Evolutionary conservation across 768 basidiomycete genomes (phyloP), one percentile per base, ranked within the genome.

Genomic region (Tylopilus intermedius): DNA sequence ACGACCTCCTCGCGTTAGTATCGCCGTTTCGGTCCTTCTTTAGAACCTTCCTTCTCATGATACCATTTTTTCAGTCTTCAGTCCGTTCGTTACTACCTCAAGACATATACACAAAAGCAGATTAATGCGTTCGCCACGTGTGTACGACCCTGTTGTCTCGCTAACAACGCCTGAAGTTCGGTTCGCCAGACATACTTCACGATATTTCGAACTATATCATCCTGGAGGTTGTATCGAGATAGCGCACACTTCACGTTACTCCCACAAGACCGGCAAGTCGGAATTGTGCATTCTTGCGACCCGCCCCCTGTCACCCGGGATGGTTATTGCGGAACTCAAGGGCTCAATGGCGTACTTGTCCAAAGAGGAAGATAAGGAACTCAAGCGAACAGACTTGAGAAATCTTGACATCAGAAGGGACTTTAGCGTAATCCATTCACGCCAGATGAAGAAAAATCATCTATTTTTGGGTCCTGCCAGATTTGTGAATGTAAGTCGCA

Each of bases 91-190:
- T 88, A 86, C 66, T 90, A 88, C 70, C 78, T 88, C 68, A 82
- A 81, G 66, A 71, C 72, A 60, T 88, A 87, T 69, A 82, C 78
- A 61, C 85, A 88, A 75, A 84, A 88, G 62, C 89, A 93, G 75
- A 83, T 90, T 67, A 91, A 92, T 74, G 89, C 90, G 49, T 93
- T 92, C 67, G 84, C 90, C 72, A 93, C 90, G 90, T 92, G 79
- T 72, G 90, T 83, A 60, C 45, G 55, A 60, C 58, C 60, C 50
- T 56, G 56, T 48, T 58, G 46, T 60, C 60, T 58, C 58, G 55
- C 53, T 65, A 58, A 62, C 58, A 57, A 61, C 64, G 46, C 56
- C 60, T 58, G 53, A 62, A 51, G 55, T 55, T 66, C 57, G 58
- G 61, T 61, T 66, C 55, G 47, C 57, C 41, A 93, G 90, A 48